Evolutionary conservation across 108 stramenopile genomes (phyloP).

Genomic region (Skeletonema menzelii): DNA sequence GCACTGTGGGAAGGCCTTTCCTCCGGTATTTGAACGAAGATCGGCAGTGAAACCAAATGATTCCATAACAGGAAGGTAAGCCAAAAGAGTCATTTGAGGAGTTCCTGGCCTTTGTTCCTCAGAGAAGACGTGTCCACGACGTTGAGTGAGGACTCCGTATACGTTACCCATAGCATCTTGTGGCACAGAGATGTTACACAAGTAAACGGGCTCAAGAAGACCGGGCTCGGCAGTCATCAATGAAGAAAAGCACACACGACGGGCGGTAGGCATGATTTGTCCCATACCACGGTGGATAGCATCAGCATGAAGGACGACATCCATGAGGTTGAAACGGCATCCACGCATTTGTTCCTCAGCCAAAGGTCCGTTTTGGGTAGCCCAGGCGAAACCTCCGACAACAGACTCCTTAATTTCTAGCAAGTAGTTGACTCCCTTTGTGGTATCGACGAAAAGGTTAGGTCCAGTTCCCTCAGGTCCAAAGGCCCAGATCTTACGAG

Average conservation of each 20-base stretch:
- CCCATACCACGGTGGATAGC: conserved; percentile 99
- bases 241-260: conserved; percentile 98
- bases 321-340: conserved; percentile 96
- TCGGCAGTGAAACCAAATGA: conserved; percentile 99
- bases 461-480: conserved; percentile 99
- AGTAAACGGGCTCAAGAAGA: conserved; percentile 98
- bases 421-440: conserved; percentile 99
- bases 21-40: conserved; percentile 98
- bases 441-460: conserved; percentile 98
- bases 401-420: conserved; percentile 99
- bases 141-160: conserved; percentile 98
- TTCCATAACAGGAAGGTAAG: conserved; percentile 99
- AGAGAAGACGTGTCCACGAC: conserved; percentile 99
- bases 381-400: conserved; percentile 99
- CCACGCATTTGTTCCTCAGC: conserved; percentile 99
- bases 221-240: conserved; percentile 92
- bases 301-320: conserved; percentile 99
- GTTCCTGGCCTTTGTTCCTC: conserved; percentile 98
- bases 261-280: conserved; percentile 99
- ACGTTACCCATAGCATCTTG: conserved; percentile 99
- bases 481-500: conserved; percentile 99
- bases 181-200: conserved; percentile 98
- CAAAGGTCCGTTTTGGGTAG: conserved; percentile 95
- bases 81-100: conserved; percentile 97
- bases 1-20: conserved; percentile 99